Base-by-base conservation (phyloP, 257 asterid species). In the Solanum neorickii region DNA sequence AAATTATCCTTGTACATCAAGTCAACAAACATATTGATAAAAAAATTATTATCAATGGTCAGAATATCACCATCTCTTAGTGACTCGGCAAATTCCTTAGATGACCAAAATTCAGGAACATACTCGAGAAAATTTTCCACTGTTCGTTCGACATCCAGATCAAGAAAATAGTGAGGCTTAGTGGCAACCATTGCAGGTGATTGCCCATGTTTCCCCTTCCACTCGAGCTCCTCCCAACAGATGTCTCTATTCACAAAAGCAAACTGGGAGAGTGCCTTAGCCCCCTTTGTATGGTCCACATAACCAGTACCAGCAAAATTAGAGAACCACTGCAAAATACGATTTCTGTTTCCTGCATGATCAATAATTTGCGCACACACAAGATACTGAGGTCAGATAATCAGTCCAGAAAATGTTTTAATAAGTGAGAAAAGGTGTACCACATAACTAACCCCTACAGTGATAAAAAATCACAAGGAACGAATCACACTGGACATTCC, bases 121-220 rank as follows among this genome's bases (percentile, higher is more conserved):
- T 97, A 97, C 89, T 95, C 96, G 49, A 95, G 92, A 93, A 97
- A 97, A 90, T 97, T 95, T 85, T 97, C 97, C 69, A 97, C 97
- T n/a, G 98, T 97, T 74, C 88, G 91, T 73, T 92, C 94, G 80
- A 97, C 98, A 90, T 97, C 99, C 89, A 97, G 92, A 92, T 95
- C 99, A 88, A 97, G 98, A 91, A 97, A 95, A 90, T 97, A 97
- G 89, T 97, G 98, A 86, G 99, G 99, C 93, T 97, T 95, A 39
- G 99, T 93, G 69, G 99, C 99, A 93, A 97, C 99, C 98, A 95
- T 94, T 88, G 99, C 99, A 87, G 98, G 99, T 89, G 98, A 95
- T 87, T 97, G 98, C 60, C 99, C 99, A 87, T 95, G 99, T 90
- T 94, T 97, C 82, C 98, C 99, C 88, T 89, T 97, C 99, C 99